Percentiles rank a stretch among this genome's conserved stretches.
Evolutionary conservation across 2,329 filamentous ascomycete genomes (phyloP).

Genomic region (Helotiales sp.): DNA sequence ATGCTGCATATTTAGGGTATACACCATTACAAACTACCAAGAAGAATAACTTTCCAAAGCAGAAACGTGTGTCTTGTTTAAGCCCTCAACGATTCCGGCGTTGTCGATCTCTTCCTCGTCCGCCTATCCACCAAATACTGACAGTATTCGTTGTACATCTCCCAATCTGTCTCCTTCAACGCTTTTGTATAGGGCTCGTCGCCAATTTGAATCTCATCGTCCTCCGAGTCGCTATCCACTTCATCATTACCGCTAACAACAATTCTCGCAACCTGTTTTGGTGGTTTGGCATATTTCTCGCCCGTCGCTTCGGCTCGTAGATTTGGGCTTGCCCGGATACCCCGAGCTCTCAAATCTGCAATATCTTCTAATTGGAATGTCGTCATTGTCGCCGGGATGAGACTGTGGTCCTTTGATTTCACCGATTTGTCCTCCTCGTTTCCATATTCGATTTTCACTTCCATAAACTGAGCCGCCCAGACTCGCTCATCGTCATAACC

Average conservation of each 20-base stretch:
- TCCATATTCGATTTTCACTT: constrained; percentile 18
- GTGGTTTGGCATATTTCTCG: background rate
- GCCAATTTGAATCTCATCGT: constrained; percentile 5
- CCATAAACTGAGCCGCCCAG: constrained; percentile 17
- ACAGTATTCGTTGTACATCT: constrained; percentile 15
- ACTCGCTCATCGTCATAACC: constrained; percentile 11
- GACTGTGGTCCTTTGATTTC: background rate
- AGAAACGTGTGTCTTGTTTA: background rate
- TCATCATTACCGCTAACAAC: constrained; percentile 1
- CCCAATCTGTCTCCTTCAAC: constrained; percentile 8
- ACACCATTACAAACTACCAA: background rate
- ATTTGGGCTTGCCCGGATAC: constrained; percentile 5
- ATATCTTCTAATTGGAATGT: constrained; percentile 11
- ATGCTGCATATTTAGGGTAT: background rate
- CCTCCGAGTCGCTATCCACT: background rate
- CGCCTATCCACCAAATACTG: constrained; percentile 2
- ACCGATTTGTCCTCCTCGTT: background rate
- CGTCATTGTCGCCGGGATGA: constrained; percentile 4
- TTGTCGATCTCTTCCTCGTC: constrained; percentile 11
- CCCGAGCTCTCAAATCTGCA: constrained; percentile 5
- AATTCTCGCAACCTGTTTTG: constrained; percentile 8
- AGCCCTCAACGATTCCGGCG: background rate
- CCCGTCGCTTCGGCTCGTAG: background rate
- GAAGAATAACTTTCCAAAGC: background rate
- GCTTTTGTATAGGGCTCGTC: background rate